Conservation (phyloP, 2,329 filamentous ascomycete genomes). For the Talaromyces islandicus region DNA sequence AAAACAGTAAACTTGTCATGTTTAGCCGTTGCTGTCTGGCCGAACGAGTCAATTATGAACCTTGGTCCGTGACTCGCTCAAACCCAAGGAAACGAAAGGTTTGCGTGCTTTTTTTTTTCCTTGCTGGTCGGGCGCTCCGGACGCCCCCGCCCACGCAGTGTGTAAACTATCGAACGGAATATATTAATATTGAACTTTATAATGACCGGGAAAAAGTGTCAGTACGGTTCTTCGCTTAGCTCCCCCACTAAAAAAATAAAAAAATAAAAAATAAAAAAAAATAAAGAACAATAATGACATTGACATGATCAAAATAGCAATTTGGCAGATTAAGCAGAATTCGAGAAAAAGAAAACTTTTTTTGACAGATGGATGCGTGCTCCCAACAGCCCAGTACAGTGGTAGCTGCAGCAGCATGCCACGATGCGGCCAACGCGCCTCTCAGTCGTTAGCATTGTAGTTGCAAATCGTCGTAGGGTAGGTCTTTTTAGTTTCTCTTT, state of each 20-base stretch:
- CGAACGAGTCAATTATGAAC: neutral
- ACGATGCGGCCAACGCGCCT: slow-evolving; percentile 10
- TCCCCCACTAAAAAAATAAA: neutral
- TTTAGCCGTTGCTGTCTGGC: neutral
- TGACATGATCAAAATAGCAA: neutral
- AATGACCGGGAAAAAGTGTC: neutral
- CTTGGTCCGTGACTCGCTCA: neutral
- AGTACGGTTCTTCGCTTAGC: neutral
- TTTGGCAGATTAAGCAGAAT: neutral
- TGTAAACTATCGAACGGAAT: neutral
- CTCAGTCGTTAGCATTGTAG: neutral
- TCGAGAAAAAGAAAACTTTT: neutral
- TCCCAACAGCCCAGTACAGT: slow-evolving; percentile 8
- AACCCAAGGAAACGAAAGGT: no score
- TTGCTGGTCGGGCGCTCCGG: neutral
- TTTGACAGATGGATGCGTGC: neutral
- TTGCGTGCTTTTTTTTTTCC: neutral
- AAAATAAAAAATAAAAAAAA: no score
- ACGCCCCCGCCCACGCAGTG: neutral
- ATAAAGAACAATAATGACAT: neutral
- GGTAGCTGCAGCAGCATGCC: slow-evolving; percentile 11
- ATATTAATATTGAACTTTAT: neutral
- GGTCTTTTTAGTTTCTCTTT: no score
- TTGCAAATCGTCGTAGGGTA: no score
- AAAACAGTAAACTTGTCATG: neutral